Evolutionary conservation across 139 green algal species (phyloP), one percentile per base, ranked within the genome.

Genomic region (Auxenochlorella protothecoides): DNA sequence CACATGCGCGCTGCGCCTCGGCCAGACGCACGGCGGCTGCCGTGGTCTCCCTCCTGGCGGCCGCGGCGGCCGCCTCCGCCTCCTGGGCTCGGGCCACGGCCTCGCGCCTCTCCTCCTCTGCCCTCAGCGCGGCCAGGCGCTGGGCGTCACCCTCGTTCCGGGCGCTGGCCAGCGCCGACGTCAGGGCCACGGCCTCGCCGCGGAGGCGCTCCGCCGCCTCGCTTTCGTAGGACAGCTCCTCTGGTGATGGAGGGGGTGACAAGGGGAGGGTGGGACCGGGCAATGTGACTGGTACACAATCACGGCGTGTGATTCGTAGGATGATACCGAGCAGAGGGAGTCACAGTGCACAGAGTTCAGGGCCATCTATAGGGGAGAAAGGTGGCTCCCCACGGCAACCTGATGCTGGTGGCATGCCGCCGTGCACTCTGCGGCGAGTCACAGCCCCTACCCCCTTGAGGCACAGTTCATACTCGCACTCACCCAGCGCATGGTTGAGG

Each of bases 221-320:
- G 57, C 71, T 80, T 60, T 84, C 79, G 62, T 83, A 83, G 27
- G 63, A 71, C 55, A 85, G 72, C 65, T 85, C 74, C 52, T 64
- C 77, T 66, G 77, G 16, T 6, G 7, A 16, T 44, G 27, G 27
- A 44, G 27, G 27, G 27, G 27, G 27, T 44, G 27, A 44, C 27
- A 44, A 44, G 27, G 27, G 27, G 27, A 44, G 27, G 27, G 27
- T 44, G 27, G 27, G 27, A 44, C 27, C 27, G 1, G 0, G 27
- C 27, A 44, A 0, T 44, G 27, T 44, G 27, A 44, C 27, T 44
- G 27, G 27, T 44, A 44, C 27, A 44, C 27, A 44, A 44, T 44
- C 27, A 44, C 27, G 27, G 27, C 27, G 27, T 44, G 27, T 44
- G 27, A 44, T 44, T 44, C 27, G 27, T 44, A 44, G 27, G 27